Base-by-base conservation (phyloP, 2,329 filamentous ascomycete genomes). In the Penicillium aurantiogriseum region DNA sequence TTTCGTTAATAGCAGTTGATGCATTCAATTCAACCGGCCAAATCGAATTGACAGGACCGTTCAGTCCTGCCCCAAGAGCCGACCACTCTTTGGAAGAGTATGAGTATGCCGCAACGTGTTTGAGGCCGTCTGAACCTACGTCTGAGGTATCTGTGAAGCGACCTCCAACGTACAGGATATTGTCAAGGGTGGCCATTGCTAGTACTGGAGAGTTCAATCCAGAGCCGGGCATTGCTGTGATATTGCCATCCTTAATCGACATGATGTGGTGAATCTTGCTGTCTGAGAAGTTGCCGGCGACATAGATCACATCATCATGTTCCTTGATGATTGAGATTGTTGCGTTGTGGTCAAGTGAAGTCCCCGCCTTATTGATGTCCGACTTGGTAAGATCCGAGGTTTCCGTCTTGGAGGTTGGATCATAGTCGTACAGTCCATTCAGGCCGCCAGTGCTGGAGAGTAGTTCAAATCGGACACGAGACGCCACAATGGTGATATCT, bases 401-500 rank as follows among this genome's bases (percentile, higher is more conserved):
- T 35, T 89, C 78, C 0, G 80, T 79, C 57, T 82, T 71, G 19
- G 67, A 64, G 5, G 80, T 81, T 0, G 92, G 90, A 65, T 95
- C 84, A 70, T 90, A 97, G 68, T 97, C 94, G 71, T 90, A 97
- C 1, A 99, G 78, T 9, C 92, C 92, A 69, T 97, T 97, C 52
- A 99, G 79, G 3, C 90, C 90, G 50, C 89, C 90, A 46, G 87
- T 55, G n/a, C 89, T 88, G 15, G 69, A 71, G 4, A 75, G 71
- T 29, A 78, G 67, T 46, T 82, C 87, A 72, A 97, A 96, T 10
- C 88, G 86, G 40, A 97, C 86, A 55, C 89, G 85, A 70, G 95
- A 92, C 9, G 94, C 94, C n/a, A 99, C 94, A 63, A 97, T 79
- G 1, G 88, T 89, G 70, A 94, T 79, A 54, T 83, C 80, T 2